These are phyloP conservation scores for Ogataea trehalophila DNA, from an alignment of 805 yeast species.

Conservation along the genomic window DNA sequence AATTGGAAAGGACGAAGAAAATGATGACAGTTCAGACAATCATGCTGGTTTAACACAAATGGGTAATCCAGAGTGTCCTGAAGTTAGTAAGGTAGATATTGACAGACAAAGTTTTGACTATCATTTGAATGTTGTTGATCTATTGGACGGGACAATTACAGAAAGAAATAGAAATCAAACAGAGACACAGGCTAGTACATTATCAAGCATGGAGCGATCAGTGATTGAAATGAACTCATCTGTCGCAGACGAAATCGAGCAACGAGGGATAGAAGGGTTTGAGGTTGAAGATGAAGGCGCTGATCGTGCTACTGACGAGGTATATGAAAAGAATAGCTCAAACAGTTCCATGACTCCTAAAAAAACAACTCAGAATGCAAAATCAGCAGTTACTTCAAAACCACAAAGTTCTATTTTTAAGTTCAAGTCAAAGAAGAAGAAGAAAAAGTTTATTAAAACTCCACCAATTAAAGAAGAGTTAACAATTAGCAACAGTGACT, in stretches of 20 bases:
- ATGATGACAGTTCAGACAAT: no score
- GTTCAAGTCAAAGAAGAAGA: constrained; percentile 2
- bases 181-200: no score
- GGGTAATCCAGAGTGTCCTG: no score
- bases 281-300: no score
- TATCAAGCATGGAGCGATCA: not conserved
- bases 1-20: no score
- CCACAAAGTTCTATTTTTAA: not conserved
- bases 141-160: not conserved
- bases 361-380: not conserved
- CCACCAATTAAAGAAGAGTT: not conserved
- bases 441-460: not conserved
- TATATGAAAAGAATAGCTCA: no score
- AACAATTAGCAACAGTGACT: not conserved
- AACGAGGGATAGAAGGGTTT: no score
- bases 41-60: no score
- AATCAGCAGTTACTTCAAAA: no score
- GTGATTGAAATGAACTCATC: not conserved
- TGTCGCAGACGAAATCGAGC: not conserved
- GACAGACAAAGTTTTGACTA: not conserved
- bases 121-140: not conserved
- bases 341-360: not conserved
- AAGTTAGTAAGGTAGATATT: no score
- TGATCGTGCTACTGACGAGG: no score
- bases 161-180: not conserved